These are phyloP conservation scores for Achaetomiella virescens DNA, from an alignment of 495 filamentous ascomycete species.

Conservation along the genomic window DNA sequence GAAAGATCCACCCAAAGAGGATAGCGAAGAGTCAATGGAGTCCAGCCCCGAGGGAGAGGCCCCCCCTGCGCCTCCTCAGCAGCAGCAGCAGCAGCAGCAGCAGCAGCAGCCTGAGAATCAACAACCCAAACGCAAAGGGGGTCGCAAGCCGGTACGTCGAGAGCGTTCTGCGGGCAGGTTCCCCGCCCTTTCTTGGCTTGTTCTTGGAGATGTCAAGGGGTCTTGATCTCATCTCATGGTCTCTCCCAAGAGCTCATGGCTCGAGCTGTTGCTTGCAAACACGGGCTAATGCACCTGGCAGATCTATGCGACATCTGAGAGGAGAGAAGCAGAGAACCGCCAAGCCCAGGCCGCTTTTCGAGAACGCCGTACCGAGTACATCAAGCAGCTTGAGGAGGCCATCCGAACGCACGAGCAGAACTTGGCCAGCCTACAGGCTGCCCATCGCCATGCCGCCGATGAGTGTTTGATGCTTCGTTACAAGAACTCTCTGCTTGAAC, in stretches of 20 bases:
- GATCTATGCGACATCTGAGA: constrained; percentile 98
- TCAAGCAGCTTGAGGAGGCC: constrained; percentile 95
- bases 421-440: constrained; percentile 84
- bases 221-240: not conserved
- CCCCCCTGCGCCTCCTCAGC: constrained; percentile 29
- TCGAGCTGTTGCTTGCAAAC: not conserved
- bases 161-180: not conserved
- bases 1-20: constrained; percentile 44
- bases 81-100: constrained; percentile 33
- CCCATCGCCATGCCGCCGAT: constrained; percentile 89
- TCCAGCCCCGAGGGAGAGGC: constrained; percentile 49
- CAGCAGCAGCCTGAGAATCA: constrained; percentile 42
- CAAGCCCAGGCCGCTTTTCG: constrained; percentile 97
- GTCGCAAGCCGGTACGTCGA: constrained; percentile 81
- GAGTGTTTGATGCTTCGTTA: constrained; percentile 98
- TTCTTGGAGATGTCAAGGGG: not conserved
- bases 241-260: not conserved
- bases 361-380: constrained; percentile 95
- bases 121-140: constrained; percentile 83
- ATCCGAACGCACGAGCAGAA: constrained; percentile 97
- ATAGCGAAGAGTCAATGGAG: constrained; percentile 50
- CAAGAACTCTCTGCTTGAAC: constrained; percentile 93
- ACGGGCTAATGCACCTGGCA: constrained; percentile 34
- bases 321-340: constrained; percentile 94
- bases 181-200: constrained; percentile 7